Evolutionary conservation across 441 rosid species (phyloP).

Genomic region (Hypseocharis bilobata): DNA sequence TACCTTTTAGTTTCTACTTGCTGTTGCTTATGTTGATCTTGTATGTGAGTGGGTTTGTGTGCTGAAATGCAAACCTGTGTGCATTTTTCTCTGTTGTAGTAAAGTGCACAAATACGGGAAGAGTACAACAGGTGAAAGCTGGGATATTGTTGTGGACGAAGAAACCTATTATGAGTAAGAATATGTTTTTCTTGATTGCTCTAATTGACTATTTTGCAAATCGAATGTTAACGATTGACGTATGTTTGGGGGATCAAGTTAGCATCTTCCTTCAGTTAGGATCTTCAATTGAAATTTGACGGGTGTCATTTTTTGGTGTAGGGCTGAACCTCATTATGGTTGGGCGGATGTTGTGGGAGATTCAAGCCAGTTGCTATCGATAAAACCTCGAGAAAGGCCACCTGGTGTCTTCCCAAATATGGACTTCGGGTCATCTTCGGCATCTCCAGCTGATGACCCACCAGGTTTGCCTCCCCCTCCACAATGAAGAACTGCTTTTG

Average conservation of each 20-base stretch:
- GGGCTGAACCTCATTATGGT: slow-evolving; percentile 90
- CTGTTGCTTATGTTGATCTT: background rate
- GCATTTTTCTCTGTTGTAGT: slow-evolving; percentile 33
- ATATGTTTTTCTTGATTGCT: background rate
- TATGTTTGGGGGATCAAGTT: too few relatives aligned
- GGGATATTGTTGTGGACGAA: slow-evolving; percentile 94
- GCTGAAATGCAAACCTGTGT: too few relatives aligned
- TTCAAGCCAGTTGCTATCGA: slow-evolving; percentile 71
- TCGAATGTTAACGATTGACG: too few relatives aligned
- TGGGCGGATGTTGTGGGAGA: slow-evolving; percentile 94
- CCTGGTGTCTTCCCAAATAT: slow-evolving; percentile 66
- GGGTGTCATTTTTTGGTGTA: slow-evolving; percentile 25
- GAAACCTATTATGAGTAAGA: slow-evolving; percentile 91
- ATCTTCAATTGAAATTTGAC: too few relatives aligned
- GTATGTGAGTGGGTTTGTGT: too few relatives aligned
- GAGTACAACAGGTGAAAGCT: slow-evolving; percentile 92
- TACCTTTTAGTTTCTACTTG: too few relatives aligned
- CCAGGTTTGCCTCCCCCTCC: slow-evolving; percentile 26
- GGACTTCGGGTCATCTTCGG: slow-evolving; percentile 51
- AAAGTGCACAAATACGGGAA: slow-evolving; percentile 95
- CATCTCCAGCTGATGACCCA: slow-evolving; percentile 41
- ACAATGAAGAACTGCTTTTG: slow-evolving; percentile 16
- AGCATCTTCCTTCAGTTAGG: too few relatives aligned
- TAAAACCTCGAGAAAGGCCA: slow-evolving; percentile 62
- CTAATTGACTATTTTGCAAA: background rate